A percentile compares a stretch with the other conserved stretches of the same genome.
phyloP scores from a whole-genome alignment of 371 early-diverging fungal species.

The Mortierella sp. region DNA sequence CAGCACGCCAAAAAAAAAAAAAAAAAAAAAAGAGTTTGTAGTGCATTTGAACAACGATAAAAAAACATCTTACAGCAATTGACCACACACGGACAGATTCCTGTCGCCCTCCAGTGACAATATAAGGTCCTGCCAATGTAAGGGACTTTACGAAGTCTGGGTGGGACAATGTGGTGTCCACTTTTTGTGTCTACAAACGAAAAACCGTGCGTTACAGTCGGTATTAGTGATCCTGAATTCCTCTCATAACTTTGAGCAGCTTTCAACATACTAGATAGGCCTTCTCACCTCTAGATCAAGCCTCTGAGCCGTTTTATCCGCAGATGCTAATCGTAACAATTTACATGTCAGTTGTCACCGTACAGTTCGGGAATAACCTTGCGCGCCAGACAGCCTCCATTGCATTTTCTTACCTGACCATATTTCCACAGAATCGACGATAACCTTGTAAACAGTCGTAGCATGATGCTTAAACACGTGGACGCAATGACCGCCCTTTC shows the following conservation, averaged over 20 bases:
- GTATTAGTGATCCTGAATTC: too few relatives aligned
- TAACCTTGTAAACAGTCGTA: slow-evolving; percentile 35
- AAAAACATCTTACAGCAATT: slow-evolving; percentile 79
- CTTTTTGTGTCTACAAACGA: slow-evolving; percentile 61
- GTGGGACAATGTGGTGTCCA: slow-evolving; percentile 77
- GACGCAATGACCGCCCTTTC: slow-evolving; percentile 48
- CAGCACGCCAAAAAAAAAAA: background rate
- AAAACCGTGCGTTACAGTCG: too few relatives aligned
- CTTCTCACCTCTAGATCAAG: slow-evolving; percentile 54
- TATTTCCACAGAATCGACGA: slow-evolving; percentile 35
- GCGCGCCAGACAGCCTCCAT: too few relatives aligned
- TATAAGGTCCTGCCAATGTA: slow-evolving; percentile 68
- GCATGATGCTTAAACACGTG: slow-evolving; percentile 48
- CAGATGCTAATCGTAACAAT: slow-evolving; percentile 79
- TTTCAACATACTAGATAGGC: background rate
- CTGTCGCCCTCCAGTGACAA: slow-evolving; percentile 84
- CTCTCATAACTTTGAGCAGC: too few relatives aligned
- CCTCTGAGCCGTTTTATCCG: slow-evolving; percentile 81
- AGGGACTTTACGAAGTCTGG: slow-evolving; percentile 85
- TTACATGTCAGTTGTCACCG: too few relatives aligned
- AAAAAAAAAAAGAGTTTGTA: background rate
- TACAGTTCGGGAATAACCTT: too few relatives aligned
- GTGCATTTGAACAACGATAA: background rate
- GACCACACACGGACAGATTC: slow-evolving; percentile 87
- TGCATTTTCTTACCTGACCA: slow-evolving; percentile 45